Conservation (phyloP, 2,329 filamentous ascomycete species). For the Penicillium sp. region DNA sequence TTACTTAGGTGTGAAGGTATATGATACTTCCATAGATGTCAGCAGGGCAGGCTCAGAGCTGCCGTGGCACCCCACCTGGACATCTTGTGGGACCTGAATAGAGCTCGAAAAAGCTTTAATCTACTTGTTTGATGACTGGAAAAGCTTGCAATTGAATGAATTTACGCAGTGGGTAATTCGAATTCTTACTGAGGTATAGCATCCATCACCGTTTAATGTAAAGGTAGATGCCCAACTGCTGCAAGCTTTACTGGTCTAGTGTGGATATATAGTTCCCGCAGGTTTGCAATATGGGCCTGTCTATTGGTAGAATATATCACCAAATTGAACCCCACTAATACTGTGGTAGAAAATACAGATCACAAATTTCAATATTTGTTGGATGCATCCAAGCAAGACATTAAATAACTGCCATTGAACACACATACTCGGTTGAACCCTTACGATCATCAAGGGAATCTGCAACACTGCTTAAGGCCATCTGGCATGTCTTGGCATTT, state of each 20-base stretch:
- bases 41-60: background rate
- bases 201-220: background rate
- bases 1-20: background rate
- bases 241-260: background rate
- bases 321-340: background rate
- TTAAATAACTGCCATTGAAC: background rate
- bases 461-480: constrained; percentile 25
- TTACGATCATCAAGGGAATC: constrained; percentile 16
- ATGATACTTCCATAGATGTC: background rate
- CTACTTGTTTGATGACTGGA: background rate
- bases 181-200: background rate
- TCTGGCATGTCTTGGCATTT: constrained; percentile 40
- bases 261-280: constrained; percentile 14
- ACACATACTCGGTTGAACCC: constrained; percentile 14
- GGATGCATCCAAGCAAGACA: background rate
- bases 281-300: constrained; percentile 9
- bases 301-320: constrained; percentile 7
- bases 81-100: background rate
- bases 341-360: background rate
- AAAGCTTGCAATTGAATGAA: background rate
- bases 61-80: background rate
- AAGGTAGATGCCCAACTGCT: background rate
- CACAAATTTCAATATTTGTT: background rate
- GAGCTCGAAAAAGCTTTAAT: background rate
- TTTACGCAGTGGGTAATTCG: background rate